These are phyloP conservation scores for Meira nashicola DNA, from an alignment of 1,284 basidiomycete species.

Conservation along the genomic window DNA sequence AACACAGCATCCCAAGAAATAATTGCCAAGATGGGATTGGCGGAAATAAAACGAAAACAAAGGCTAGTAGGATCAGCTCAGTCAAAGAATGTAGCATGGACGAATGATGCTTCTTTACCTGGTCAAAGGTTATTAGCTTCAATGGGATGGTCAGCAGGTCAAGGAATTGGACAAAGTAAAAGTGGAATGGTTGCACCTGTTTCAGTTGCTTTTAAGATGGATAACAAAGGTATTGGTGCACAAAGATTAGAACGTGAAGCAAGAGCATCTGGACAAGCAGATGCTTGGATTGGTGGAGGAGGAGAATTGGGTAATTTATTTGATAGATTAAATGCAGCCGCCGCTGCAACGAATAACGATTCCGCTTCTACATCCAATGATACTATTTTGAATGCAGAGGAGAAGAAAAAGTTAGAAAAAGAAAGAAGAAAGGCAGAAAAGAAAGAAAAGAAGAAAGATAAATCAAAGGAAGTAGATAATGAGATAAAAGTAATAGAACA, in stretches of 20 bases:
- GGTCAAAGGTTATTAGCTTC: conserved; percentile 49
- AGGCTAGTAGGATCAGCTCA: conserved; percentile 45
- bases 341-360: no score
- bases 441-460: conserved; percentile 23
- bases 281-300: conserved; percentile 47
- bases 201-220: conserved; percentile 42
- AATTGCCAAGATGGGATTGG: conserved; percentile 43
- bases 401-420: conserved; percentile 16
- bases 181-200: conserved; percentile 42
- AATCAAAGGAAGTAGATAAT: conserved; percentile 16
- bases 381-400: conserved; percentile 10
- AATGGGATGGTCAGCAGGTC: conserved; percentile 50
- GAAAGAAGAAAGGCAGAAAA: conserved; percentile 21
- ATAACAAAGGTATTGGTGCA: conserved; percentile 51
- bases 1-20: no score
- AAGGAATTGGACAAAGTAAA: conserved; percentile 39
- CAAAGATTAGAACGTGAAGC: conserved; percentile 46
- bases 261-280: conserved; percentile 25
- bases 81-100: conserved; percentile 44
- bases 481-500: conserved; percentile 26
- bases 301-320: conserved; percentile 48
- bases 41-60: conserved; percentile 45
- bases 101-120: conserved; percentile 42
- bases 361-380: conserved; percentile 14
- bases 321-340: conserved; percentile 45